Conservation (phyloP, 768 basidiomycete genomes). For the Amanita thiersii region DNA sequence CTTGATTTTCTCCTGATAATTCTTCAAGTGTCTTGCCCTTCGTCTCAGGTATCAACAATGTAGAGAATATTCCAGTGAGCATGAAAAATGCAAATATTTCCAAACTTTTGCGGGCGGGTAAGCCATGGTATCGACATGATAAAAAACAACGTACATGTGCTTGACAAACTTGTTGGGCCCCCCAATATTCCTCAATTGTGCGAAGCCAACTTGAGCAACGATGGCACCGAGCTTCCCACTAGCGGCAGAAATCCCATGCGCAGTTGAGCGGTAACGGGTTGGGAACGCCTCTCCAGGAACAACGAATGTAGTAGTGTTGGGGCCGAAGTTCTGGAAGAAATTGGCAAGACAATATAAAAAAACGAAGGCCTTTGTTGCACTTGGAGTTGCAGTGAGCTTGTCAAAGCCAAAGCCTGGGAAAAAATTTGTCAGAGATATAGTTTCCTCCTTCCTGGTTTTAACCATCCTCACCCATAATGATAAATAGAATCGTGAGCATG, state of each 20-base stretch:
- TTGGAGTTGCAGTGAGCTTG: conserved; percentile 35
- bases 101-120: conserved; percentile 29
- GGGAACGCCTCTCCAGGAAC: conserved; percentile 82
- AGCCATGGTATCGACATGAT: background rate
- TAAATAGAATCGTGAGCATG: conserved; percentile 56
- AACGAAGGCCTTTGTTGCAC: conserved; percentile 53
- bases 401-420: conserved; percentile 60
- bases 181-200: conserved; percentile 58
- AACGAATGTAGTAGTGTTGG: conserved; percentile 74
- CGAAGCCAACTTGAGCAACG: conserved; percentile 72
- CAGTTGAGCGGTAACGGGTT: conserved; percentile 81
- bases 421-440: background rate
- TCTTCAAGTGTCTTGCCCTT: conserved; percentile 60
- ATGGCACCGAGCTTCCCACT: conserved; percentile 81
- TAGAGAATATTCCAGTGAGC: conserved; percentile 79
- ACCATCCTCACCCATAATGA: conserved; percentile 51
- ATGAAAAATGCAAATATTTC: conserved; percentile 84
- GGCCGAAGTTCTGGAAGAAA: conserved; percentile 89
- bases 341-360: conserved; percentile 83
- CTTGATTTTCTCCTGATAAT: conserved; percentile 64
- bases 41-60: conserved; percentile 75
- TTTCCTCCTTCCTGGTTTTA: background rate
- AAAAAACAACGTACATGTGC: conserved; percentile 57
- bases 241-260: conserved; percentile 79
- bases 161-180: conserved; percentile 53